phyloP scores from a whole-genome alignment of 2,329 filamentous ascomycete species.

The Pyrenochaeta sp. region DNA sequence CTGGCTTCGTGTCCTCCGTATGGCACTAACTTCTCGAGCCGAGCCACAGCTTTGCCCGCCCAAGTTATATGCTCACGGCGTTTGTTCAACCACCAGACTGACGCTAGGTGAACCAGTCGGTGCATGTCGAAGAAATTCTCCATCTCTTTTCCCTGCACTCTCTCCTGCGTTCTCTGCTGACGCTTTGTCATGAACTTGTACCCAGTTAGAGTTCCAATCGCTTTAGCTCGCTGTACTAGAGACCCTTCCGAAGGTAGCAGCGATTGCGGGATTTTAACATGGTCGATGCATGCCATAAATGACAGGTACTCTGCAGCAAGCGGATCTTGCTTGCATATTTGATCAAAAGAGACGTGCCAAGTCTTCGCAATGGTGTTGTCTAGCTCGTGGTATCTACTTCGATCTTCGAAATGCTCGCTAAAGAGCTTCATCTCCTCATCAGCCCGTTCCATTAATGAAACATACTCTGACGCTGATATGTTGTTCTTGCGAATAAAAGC shows the following conservation, averaged over 20 bases:
- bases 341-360: slow-evolving; percentile 49
- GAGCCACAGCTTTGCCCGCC: slow-evolving; percentile 19
- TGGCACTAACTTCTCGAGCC: background rate
- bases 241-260: slow-evolving; percentile 38
- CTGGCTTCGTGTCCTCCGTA: too few relatives aligned
- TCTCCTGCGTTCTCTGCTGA: slow-evolving; percentile 3
- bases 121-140: slow-evolving; percentile 37
- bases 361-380: slow-evolving; percentile 46
- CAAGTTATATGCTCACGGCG: slow-evolving; percentile 19
- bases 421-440: slow-evolving; percentile 38
- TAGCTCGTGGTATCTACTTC: slow-evolving; percentile 33
- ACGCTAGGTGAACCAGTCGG: slow-evolving; percentile 45
- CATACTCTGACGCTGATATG: slow-evolving; percentile 16
- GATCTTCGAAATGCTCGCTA: slow-evolving; percentile 43
- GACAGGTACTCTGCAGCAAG: slow-evolving; percentile 48
- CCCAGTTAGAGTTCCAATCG: slow-evolving; percentile 40
- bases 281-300: slow-evolving; percentile 45
- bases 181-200: slow-evolving; percentile 42
- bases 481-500: slow-evolving; percentile 36
- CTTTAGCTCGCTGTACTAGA: slow-evolving; percentile 29
- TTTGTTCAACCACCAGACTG: slow-evolving; percentile 38
- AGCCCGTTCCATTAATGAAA: slow-evolving; percentile 26
- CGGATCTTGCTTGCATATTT: slow-evolving; percentile 38
- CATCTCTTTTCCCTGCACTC: slow-evolving; percentile 6
- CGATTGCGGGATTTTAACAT: slow-evolving; percentile 42